Evolutionary conservation across 257 asterid genomes (phyloP).

Genomic region (Solanum piurae): DNA sequence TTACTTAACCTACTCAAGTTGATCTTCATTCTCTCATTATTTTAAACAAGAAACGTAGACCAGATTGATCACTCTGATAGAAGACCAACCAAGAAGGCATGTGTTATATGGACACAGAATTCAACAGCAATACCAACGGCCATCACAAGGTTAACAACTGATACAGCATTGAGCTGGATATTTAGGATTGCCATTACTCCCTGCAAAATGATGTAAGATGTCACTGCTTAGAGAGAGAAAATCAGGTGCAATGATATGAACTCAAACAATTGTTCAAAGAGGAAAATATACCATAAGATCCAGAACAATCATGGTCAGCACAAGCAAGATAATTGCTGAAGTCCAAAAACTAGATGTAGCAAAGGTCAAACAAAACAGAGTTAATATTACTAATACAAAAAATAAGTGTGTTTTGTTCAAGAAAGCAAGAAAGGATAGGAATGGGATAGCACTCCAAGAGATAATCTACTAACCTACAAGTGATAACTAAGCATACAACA

Average conservation of each 20-base stretch:
- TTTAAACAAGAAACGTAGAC: background rate
- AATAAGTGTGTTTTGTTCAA: background rate
- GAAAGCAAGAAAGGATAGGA: background rate
- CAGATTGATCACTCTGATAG: background rate
- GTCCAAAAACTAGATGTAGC: constrained; percentile 72
- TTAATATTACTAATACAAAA: constrained; percentile 1
- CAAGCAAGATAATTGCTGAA: constrained; percentile 82
- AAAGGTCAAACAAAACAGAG: background rate
- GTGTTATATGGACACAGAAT: constrained; percentile 93
- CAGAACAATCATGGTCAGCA: constrained; percentile 77
- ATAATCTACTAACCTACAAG: constrained; percentile 61
- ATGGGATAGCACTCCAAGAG: background rate
- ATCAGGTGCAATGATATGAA: background rate
- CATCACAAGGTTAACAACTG: constrained; percentile 97
- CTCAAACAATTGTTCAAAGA: background rate
- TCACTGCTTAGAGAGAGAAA: background rate
- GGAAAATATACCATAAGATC: constrained; percentile 69
- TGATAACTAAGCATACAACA: constrained; percentile 77
- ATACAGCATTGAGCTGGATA: constrained; percentile 87
- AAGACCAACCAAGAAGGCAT: constrained; percentile 86
- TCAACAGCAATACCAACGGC: constrained; percentile 96
- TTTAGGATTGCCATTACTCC: constrained; percentile 87
- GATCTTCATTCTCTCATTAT: background rate
- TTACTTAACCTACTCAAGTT: background rate
- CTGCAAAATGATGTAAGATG: constrained; percentile 28